Evolutionary conservation across 306 rosid genomes (phyloP).

Genomic region (Corylus heterophylla): DNA sequence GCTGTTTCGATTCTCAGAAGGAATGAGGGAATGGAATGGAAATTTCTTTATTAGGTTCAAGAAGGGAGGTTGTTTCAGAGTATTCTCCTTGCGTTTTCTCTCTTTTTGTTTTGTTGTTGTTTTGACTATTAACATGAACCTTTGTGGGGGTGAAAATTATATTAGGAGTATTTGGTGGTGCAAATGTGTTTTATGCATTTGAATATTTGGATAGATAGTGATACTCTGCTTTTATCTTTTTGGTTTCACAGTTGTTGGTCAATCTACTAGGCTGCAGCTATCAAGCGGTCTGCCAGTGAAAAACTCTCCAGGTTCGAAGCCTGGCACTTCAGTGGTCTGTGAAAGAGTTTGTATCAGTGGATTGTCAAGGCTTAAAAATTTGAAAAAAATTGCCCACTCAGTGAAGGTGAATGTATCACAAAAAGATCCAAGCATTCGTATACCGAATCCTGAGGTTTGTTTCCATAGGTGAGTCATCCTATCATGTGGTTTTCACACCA

Average conservation of each 20-base stretch:
- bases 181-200: conserved; percentile 10
- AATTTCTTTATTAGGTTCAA: not conserved
- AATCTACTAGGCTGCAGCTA: conserved; percentile 49
- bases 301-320: conserved; percentile 68
- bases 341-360: conserved; percentile 74
- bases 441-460: conserved; percentile 64
- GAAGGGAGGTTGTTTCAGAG: not conserved
- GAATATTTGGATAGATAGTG: not conserved
- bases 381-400: conserved; percentile 59
- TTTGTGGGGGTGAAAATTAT: not conserved
- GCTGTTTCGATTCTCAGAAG: not conserved
- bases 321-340: conserved; percentile 52
- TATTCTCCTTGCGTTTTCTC: not conserved
- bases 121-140: not conserved
- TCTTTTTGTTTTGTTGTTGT: not conserved
- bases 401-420: conserved; percentile 62
- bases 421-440: conserved; percentile 34
- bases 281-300: conserved; percentile 55
- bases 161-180: not conserved
- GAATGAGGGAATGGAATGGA: not conserved
- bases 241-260: conserved; percentile 49
- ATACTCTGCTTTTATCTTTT: not conserved
- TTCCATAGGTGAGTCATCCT: conserved; percentile 71
- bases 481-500: not conserved
- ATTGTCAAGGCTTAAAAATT: conserved; percentile 60